These are phyloP conservation scores for Cruciata laevipes DNA, from an alignment of 257 asterid species.

Conservation along the genomic window DNA sequence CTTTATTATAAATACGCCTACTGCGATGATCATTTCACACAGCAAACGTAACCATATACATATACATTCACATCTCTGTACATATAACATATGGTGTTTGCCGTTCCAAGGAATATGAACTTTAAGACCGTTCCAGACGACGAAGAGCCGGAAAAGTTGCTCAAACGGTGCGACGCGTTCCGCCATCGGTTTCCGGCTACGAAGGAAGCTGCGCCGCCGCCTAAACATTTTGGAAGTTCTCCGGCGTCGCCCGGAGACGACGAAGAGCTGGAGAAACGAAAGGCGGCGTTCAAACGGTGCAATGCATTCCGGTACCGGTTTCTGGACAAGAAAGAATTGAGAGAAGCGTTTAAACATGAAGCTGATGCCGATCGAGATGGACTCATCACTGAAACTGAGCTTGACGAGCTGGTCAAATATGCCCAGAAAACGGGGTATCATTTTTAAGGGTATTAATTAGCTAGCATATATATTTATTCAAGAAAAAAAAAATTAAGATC, in stretches of 20 bases:
- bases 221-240: no score
- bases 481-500: no score
- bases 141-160: no score
- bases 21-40: neutral
- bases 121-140: no score
- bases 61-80: neutral
- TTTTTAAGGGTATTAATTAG: no score
- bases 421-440: conserved; percentile 13
- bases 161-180: no score
- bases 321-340: conserved; percentile 11
- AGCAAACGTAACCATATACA: neutral
- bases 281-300: neutral
- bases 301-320: conserved; percentile 16
- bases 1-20: neutral
- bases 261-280: conserved; percentile 3
- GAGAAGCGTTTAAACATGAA: conserved; percentile 3
- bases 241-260: neutral
- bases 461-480: no score
- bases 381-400: conserved; percentile 9
- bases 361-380: conserved; percentile 22
- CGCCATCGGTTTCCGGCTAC: no score
- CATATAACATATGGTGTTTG: no score
- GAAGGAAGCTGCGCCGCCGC: no score
- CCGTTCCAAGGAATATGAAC: no score
- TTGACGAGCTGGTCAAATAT: conserved; percentile 3